phyloP scores from a whole-genome alignment of 139 green algal genomes.

The Coccomyxa sp. region DNA sequence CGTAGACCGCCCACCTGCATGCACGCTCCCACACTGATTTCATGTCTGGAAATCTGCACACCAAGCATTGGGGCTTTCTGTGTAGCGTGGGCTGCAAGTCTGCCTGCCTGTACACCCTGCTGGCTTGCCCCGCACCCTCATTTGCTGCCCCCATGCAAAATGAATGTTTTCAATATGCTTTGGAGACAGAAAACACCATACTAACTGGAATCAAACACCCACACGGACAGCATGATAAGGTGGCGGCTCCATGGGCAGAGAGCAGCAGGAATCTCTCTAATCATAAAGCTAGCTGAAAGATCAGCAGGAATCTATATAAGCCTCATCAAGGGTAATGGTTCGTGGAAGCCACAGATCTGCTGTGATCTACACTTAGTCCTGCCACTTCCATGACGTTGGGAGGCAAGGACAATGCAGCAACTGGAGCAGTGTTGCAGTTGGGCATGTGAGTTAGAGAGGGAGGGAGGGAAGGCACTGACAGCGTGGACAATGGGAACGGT shows the following conservation, averaged over 20 bases:
- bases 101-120: background rate
- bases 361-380: background rate
- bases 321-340: background rate
- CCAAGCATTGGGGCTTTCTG: too few relatives aligned
- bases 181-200: background rate
- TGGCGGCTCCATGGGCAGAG: too few relatives aligned
- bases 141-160: background rate
- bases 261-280: too few relatives aligned
- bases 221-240: too few relatives aligned
- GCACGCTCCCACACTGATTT: background rate
- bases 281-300: too few relatives aligned
- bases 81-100: too few relatives aligned
- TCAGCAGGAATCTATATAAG: background rate
- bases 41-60: background rate
- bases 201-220: too few relatives aligned
- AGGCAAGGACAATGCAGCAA: background rate
- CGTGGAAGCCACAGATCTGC: background rate
- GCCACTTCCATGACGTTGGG: background rate
- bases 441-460: background rate
- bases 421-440: background rate
- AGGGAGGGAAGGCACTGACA: slow-evolving; percentile 12
- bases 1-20: slow-evolving; percentile 72
- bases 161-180: background rate
- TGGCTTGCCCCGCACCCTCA: background rate
- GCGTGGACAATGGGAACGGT: slow-evolving; percentile 84